Conservation (phyloP, 2,329 filamentous ascomycete genomes). For the Colletotrichum tamarilloi region DNA sequence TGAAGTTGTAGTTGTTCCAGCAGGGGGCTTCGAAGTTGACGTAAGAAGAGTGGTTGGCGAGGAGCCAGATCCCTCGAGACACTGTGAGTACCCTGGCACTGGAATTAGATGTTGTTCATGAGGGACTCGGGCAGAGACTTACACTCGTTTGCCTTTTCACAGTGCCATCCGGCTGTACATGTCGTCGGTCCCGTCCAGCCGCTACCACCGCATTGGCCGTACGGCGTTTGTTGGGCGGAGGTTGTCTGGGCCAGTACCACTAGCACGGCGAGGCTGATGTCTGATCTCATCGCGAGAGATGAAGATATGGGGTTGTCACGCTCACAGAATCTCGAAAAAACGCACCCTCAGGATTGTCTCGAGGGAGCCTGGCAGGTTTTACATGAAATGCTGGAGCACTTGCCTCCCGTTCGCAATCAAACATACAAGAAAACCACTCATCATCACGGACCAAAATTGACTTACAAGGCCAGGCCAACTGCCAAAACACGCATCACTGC, state of each 20-base stretch:
- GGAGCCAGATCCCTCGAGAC: slow-evolving; percentile 18
- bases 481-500: background rate
- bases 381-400: background rate
- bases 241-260: background rate
- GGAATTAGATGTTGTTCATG: background rate
- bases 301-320: background rate
- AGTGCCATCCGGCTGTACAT: slow-evolving; percentile 29
- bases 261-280: background rate
- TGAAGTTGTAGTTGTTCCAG: background rate
- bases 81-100: slow-evolving; percentile 28
- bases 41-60: slow-evolving; percentile 13
- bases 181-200: slow-evolving; percentile 30
- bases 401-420: background rate
- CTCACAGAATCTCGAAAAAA: background rate
- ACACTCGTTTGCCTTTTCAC: slow-evolving; percentile 25
- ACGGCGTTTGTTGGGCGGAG: slow-evolving; percentile 11
- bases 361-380: background rate
- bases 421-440: background rate
- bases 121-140: background rate
- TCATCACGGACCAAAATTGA: background rate
- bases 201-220: slow-evolving; percentile 31
- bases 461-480: slow-evolving; percentile 4
- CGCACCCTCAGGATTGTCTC: background rate
- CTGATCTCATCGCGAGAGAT: background rate
- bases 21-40: background rate